phyloP scores from a whole-genome alignment of 129 eudicot genomes.

The Glebionis coronaria region DNA sequence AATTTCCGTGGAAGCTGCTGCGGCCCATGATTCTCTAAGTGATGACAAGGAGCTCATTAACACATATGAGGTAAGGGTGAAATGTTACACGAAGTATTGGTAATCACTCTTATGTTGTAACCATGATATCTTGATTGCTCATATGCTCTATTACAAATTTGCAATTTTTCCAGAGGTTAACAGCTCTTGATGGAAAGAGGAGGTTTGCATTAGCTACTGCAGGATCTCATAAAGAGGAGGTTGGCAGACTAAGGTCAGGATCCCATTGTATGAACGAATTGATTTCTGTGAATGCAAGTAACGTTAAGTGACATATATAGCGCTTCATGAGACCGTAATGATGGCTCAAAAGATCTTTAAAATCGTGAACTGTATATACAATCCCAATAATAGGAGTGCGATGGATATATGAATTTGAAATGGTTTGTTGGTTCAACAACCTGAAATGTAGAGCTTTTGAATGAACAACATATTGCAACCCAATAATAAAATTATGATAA shows the following conservation, averaged over 20 bases:
- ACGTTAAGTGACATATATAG: no score
- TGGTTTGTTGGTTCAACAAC: no score
- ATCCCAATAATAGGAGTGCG: no score
- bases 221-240: constrained; percentile 95
- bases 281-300: constrained; percentile 14
- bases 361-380: no score
- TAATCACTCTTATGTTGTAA: not conserved
- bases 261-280: not conserved
- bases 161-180: constrained; percentile 63
- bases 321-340: no score
- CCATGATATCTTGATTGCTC: constrained; percentile 11
- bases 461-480: no score
- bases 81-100: constrained; percentile 4
- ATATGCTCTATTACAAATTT: constrained; percentile 11
- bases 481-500: no score
- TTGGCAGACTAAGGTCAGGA: constrained; percentile 81
- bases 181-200: constrained; percentile 97
- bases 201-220: constrained; percentile 98
- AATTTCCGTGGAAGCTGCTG: constrained; percentile 93
- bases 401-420: no score
- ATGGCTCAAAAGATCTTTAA: no score
- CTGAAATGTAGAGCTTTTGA: no score
- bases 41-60: constrained; percentile 92
- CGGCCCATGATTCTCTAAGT: constrained; percentile 81
- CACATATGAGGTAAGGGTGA: constrained; percentile 74